Evolutionary conservation across 495 filamentous ascomycete species (phyloP).

Genomic region (Amorphotheca resinae): DNA sequence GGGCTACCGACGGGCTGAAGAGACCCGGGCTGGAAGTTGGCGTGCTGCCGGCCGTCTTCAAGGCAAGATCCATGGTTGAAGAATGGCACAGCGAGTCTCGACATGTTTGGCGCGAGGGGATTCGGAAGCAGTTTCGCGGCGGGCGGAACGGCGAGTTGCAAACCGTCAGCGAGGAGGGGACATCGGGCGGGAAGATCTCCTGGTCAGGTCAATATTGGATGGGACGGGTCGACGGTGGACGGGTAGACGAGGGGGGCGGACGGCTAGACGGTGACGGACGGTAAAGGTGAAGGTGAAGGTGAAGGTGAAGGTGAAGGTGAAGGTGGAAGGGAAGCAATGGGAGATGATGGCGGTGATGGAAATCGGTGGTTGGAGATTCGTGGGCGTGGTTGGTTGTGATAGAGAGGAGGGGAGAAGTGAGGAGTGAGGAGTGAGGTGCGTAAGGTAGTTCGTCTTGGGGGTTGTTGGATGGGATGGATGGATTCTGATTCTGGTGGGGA

Average conservation of each 20-base stretch:
- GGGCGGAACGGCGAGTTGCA: not conserved
- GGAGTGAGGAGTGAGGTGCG: not conserved
- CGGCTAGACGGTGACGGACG: no score
- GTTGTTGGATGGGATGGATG: no score
- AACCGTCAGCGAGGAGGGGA: slow-evolving; percentile 11
- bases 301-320: not conserved
- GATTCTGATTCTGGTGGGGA: no score
- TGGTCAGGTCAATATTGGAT: not conserved
- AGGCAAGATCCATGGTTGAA: slow-evolving; percentile 17
- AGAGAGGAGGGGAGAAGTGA: not conserved
- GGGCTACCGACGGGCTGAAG: slow-evolving; percentile 13
- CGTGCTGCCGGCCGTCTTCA: slow-evolving; percentile 17
- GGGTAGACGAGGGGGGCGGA: no score
- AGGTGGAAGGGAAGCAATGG: not conserved
- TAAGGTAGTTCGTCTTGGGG: no score
- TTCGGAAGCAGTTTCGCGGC: not conserved
- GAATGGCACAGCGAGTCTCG: slow-evolving; percentile 2
- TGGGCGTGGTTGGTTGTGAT: no score
- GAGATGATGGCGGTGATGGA: not conserved
- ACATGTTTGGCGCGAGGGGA: slow-evolving; percentile 11
- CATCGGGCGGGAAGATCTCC: slow-evolving; percentile 1
- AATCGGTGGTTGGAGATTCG: not conserved
- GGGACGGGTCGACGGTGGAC: not conserved
- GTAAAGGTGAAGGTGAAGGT: not conserved
- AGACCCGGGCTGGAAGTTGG: slow-evolving; percentile 22